Base-by-base conservation (phyloP, 176 grass and related monocot genomes). In the Avena atlantica region DNA sequence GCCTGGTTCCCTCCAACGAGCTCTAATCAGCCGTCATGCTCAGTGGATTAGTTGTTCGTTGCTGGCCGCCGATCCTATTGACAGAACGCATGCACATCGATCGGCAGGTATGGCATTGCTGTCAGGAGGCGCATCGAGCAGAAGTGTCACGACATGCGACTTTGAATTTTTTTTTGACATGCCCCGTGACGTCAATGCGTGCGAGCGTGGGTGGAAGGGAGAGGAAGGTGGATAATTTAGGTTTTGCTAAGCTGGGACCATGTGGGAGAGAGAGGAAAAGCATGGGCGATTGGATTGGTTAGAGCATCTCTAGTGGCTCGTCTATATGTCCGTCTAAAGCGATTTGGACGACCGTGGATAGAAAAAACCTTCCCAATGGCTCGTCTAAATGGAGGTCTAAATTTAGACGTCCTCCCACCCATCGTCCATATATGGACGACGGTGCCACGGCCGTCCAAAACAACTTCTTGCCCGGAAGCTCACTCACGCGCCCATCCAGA, bases 81-180 rank as follows among this genome's bases (percentile, higher is more conserved):
- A n/a, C 36, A 12, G 42, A 74, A 49, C 45, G 71, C 59, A 70
- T 55, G 59, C 50, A 29, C 27, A 29, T 29, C 27, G 27, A 29
- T 25, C 27, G 82, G 85, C 44, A 80, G 78, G 90, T 91, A 15
- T 29, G 6, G 76, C 82, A 78, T 88, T 88, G 60, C 86, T 78
- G 31, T 88, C 90, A 29, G 1, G 25, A 48, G 48, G 42, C 31
- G 11, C 21, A 27, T 45, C n/a, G 16, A 81, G 15, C 51, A 15
- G 20, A n/a, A 27, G 82, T 29, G 15, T 60, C 50, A 73, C 12
- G 60, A 64, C 23, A 4, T 64, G 8, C 2, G 44, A 47, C 44
- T n/a, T 74, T 74, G 49, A 19, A 0, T 23, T 56, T 12, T 5
- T 48, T 58, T 87, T 6, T 74, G 50, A 81, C 70, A 47, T 4